Percentiles rank a stretch among this genome's conserved stretches.
Conservation (phyloP, 2,329 filamentous ascomycete species). For the Alternaria ventricosa region DNA sequence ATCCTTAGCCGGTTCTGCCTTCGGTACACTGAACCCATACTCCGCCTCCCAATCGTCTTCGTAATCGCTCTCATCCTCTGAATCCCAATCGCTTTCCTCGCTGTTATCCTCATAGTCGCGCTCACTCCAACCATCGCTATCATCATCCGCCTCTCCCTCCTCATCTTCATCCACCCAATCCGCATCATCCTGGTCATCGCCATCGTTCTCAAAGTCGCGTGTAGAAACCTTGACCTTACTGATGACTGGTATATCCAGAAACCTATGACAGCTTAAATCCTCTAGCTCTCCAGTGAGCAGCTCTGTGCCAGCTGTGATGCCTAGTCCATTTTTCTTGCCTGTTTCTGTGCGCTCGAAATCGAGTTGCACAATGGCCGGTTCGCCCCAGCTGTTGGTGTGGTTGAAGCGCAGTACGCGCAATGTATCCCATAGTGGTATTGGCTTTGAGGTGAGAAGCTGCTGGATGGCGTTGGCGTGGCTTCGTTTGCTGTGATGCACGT, state of each 20-base stretch:
- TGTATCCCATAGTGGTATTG: constrained; percentile 4
- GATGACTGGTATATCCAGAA: background rate
- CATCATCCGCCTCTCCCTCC: background rate
- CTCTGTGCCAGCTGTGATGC: background rate
- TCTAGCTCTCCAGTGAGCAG: background rate
- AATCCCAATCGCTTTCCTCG: constrained; percentile 12
- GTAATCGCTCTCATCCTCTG: constrained; percentile 13
- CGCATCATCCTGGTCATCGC: constrained; percentile 1
- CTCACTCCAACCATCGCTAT: constrained; percentile 8
- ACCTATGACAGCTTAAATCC: background rate
- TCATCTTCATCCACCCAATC: constrained; percentile 1
- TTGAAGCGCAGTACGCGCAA: background rate
- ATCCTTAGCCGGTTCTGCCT: background rate
- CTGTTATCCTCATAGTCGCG: constrained; percentile 13
- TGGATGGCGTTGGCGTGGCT: background rate
- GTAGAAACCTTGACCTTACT: background rate
- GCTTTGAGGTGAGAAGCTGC: background rate
- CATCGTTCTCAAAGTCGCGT: constrained; percentile 5
- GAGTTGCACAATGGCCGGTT: constrained; percentile 3
- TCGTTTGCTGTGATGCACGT: background rate
- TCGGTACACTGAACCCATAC: constrained; percentile 6
- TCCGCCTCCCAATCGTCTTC: constrained; percentile 17
- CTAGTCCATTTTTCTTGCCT: background rate
- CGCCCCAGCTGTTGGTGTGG: constrained; percentile 1
- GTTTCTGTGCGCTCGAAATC: background rate